Conservation (phyloP, 495 filamentous ascomycete species). For the Durotheca rogersii region DNA sequence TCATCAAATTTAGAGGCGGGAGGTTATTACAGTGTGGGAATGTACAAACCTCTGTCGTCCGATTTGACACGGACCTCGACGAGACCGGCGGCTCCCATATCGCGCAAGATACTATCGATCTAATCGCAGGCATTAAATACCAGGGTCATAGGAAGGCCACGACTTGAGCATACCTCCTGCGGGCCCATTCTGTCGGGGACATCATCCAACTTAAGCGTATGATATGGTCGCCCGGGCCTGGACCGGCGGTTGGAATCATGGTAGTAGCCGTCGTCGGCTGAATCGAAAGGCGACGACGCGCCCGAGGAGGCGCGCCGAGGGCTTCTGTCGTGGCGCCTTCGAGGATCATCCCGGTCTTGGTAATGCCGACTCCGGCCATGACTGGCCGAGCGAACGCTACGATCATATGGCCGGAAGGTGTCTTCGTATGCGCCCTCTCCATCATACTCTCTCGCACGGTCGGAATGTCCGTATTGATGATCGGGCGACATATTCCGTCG, state of each 20-base stretch:
- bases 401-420: slow-evolving; percentile 1
- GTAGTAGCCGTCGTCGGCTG: slow-evolving; percentile 25
- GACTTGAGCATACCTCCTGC: slow-evolving; percentile 21
- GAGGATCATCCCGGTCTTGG: slow-evolving; percentile 17
- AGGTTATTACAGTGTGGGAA: not conserved
- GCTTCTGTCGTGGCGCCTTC: slow-evolving; percentile 18
- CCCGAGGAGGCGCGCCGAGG: slow-evolving; percentile 28
- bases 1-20: slow-evolving; percentile 53
- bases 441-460: slow-evolving; percentile 8
- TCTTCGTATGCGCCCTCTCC: slow-evolving; percentile 1
- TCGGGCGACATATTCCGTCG: slow-evolving; percentile 19
- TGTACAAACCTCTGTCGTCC: slow-evolving; percentile 20
- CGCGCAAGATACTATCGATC: slow-evolving; percentile 30
- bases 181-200: slow-evolving; percentile 31
- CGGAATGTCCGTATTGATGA: slow-evolving; percentile 13
- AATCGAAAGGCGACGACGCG: slow-evolving; percentile 26
- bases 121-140: slow-evolving; percentile 13
- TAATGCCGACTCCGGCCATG: slow-evolving; percentile 22
- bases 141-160: not conserved
- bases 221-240: slow-evolving; percentile 31
- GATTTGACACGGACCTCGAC: slow-evolving; percentile 36
- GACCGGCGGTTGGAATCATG: slow-evolving; percentile 26
- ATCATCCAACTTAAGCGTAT: slow-evolving; percentile 35
- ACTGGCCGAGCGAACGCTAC: slow-evolving; percentile 1
- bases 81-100: slow-evolving; percentile 33